Evolutionary conservation across 2,329 filamentous ascomycete genomes (phyloP).

Genomic region (Talaromyces sp.): DNA sequence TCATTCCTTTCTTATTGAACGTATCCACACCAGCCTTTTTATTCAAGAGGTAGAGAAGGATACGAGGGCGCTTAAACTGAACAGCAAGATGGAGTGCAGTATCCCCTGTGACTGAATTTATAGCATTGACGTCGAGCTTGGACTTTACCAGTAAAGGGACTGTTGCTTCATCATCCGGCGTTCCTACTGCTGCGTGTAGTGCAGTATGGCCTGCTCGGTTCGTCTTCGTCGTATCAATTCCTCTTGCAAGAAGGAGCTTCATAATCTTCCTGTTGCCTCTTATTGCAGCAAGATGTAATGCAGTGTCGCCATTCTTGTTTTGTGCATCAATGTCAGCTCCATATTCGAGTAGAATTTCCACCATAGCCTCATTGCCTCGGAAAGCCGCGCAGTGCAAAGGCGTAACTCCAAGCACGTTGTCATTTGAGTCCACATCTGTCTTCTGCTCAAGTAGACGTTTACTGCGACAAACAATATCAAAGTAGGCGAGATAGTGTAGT

Average conservation of each 20-base stretch:
- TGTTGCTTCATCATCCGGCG: constrained; percentile 28
- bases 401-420: constrained; percentile 26
- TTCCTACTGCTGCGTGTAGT: constrained; percentile 30
- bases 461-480: constrained; percentile 26
- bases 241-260: constrained; percentile 23
- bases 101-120: constrained; percentile 26
- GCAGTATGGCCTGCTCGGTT: constrained; percentile 22
- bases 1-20: constrained; percentile 26
- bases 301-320: constrained; percentile 28
- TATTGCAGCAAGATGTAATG: constrained; percentile 29
- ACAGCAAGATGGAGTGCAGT: constrained; percentile 31
- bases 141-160: constrained; percentile 31
- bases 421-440: constrained; percentile 22
- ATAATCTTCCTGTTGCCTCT: constrained; percentile 28
- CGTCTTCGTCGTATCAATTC: constrained; percentile 20
- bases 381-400: constrained; percentile 31
- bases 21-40: constrained; percentile 27
- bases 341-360: constrained; percentile 28
- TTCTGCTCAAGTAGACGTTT: constrained; percentile 27
- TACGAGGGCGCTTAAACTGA: constrained; percentile 24
- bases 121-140: constrained; percentile 24
- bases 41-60: constrained; percentile 29
- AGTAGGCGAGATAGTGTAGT: constrained; percentile 30
- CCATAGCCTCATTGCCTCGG: constrained; percentile 30
- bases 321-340: constrained; percentile 26